Evolutionary conservation across 2,329 filamentous ascomycete species (phyloP).

Genomic region (Sclerotinia borealis): DNA sequence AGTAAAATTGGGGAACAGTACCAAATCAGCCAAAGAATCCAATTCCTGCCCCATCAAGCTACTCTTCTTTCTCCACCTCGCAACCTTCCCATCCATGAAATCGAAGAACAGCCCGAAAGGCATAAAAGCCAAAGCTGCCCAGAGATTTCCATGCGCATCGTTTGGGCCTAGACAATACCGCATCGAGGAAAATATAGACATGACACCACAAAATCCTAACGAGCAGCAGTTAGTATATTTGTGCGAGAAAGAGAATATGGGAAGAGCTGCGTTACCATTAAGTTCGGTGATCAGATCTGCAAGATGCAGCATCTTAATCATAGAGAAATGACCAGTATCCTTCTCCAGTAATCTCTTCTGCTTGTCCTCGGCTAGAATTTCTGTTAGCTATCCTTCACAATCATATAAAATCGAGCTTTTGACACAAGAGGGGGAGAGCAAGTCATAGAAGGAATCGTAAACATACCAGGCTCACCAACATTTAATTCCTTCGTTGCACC

Average conservation of each 20-base stretch:
- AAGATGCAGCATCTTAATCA: conserved; percentile 65
- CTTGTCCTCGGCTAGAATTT: conserved; percentile 58
- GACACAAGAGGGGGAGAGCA: background rate
- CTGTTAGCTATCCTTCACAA: conserved; percentile 15
- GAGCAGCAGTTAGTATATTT: background rate
- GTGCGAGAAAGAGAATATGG: conserved; percentile 14
- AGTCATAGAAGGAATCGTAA: background rate
- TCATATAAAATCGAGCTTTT: background rate
- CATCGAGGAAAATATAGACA: conserved; percentile 93
- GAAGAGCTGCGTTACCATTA: conserved; percentile 51
- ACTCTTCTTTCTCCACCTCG: conserved; percentile 93
- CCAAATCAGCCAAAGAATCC: conserved; percentile 90
- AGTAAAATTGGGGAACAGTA: conserved; percentile 37
- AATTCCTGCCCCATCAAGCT: conserved; percentile 97
- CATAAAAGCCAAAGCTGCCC: conserved; percentile 77
- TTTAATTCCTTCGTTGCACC: conserved; percentile 41
- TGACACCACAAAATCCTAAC: conserved; percentile 75
- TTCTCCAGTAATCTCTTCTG: conserved; percentile 67
- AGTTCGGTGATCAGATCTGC: conserved; percentile 79
- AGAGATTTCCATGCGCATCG: conserved; percentile 61
- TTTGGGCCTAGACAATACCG: conserved; percentile 80
- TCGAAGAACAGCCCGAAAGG: conserved; percentile 95
- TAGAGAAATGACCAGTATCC: conserved; percentile 67
- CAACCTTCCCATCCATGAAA: conserved; percentile 95
- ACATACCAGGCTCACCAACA: conserved; percentile 40